Evolutionary conservation across 2,329 filamentous ascomycete genomes (phyloP), one percentile per base, ranked within the genome.

Genomic region (Fusarium odoratissimum): DNA sequence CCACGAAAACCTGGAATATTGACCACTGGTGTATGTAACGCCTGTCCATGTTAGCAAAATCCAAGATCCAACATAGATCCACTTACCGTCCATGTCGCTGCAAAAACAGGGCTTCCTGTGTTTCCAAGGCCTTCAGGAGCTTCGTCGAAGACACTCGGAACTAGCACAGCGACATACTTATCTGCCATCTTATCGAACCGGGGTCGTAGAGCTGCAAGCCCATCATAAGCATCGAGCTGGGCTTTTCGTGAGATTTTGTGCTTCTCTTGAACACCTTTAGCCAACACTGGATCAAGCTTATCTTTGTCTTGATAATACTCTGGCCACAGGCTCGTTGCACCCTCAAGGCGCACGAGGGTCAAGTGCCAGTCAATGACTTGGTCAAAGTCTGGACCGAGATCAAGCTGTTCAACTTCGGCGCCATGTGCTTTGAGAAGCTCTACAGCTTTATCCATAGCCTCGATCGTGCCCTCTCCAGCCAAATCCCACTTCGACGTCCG

Each of bases 1-100:
- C 91, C 89, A n/a, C 82, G 77, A 67, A 92, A 92, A 0, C 90
- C 90, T 0, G 90, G 89, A 0, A 92, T 77, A 63, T 92, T 92
- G 19, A 92, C 79, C 0, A 89, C 88, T 0, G 91, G 91, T 2
- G 84, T 86, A 67, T 92, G 90, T 14, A 92, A 79, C 8, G 81
- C 82, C 81, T 84, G 13, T 2, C 4, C 3, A 4, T 2, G 5
- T 55, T 3, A 60, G 41, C 1, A 14, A 9, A 8, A 2, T 8
- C 23, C 17, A 11, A 6, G 2, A 2, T 16, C 4, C 4, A 86
- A 88, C 5, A 83, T 78, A 14, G 14, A 6, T 1, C 14, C 82
- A 72, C 84, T 79, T 63, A 88, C 86, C 30, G 88, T 89, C 87
- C 87, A 89, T 1, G 85, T 84, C 19, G 77, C 74, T 71, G 86